Conservation (phyloP, 164 flowering plant species). For the Dillenia suffruticosa region DNA sequence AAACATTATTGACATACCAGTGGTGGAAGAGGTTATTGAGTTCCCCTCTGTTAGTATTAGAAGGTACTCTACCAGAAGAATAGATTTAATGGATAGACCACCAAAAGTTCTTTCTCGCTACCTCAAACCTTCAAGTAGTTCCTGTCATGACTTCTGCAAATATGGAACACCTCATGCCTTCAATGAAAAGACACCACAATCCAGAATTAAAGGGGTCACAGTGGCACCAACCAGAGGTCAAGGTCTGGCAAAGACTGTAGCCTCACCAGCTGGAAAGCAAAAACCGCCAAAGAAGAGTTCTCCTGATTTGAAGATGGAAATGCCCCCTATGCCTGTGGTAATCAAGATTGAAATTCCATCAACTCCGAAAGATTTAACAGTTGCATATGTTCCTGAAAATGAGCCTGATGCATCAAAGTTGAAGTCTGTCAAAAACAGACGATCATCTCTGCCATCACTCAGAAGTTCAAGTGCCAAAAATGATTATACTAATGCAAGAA, state of each 20-base stretch:
- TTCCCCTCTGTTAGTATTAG: constrained; percentile 13
- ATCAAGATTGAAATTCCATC: constrained; percentile 18
- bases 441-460: constrained; percentile 9
- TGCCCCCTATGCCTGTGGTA: constrained; percentile 8
- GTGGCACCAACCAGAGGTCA: constrained; percentile 6
- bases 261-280: constrained; percentile 15
- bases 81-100: constrained; percentile 18
- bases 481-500: constrained; percentile 9
- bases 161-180: constrained; percentile 52
- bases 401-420: constrained; percentile 16
- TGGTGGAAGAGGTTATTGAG: constrained; percentile 15
- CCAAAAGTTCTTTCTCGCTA: constrained; percentile 47
- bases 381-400: constrained; percentile 5
- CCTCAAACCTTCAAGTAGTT: constrained; percentile 82
- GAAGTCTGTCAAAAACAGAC: constrained; percentile 14
- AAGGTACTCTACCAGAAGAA: constrained; percentile 40
- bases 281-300: constrained; percentile 17
- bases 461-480: constrained; percentile 3
- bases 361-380: constrained; percentile 8
- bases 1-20: constrained; percentile 8
- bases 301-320: constrained; percentile 8
- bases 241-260: constrained; percentile 7
- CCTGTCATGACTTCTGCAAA: constrained; percentile 93
- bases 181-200: constrained; percentile 34
- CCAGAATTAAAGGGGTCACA: constrained; percentile 20